Evolutionary conservation across 192 early-diverging fungal species (phyloP).

Genomic region (Rhizoclosmatium sp.): DNA sequence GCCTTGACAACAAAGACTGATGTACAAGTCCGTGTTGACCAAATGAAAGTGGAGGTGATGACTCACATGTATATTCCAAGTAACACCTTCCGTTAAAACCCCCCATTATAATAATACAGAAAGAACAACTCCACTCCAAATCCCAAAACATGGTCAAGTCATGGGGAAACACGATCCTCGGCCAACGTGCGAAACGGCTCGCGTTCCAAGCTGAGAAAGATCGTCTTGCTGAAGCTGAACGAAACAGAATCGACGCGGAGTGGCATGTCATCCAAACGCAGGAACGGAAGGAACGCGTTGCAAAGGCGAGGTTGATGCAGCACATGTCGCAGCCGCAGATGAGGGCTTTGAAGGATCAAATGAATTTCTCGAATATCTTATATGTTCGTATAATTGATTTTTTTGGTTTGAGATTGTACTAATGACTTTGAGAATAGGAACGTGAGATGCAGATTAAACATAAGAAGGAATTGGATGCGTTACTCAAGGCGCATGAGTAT

Average conservation of each 20-base stretch:
- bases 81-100: not conserved
- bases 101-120: conserved; percentile 31
- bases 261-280: conserved; percentile 44
- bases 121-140: conserved; percentile 45
- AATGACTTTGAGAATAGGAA: conserved; percentile 45
- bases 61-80: not conserved
- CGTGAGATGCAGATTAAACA: conserved; percentile 48
- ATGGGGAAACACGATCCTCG: conserved; percentile 61
- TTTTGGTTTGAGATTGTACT: no score
- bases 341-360: conserved; percentile 40
- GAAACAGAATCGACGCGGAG: conserved; percentile 49
- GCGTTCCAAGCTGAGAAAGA: conserved; percentile 49
- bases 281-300: conserved; percentile 49
- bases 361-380: conserved; percentile 57
- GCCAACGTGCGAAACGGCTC: conserved; percentile 51
- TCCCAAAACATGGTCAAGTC: conserved; percentile 45
- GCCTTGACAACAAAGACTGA: conserved; percentile 14
- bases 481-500: conserved; percentile 31
- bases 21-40: not conserved
- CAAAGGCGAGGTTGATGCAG: conserved; percentile 53
- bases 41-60: conserved; percentile 35
- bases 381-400: conserved; percentile 35
- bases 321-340: conserved; percentile 45
- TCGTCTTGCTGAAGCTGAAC: conserved; percentile 37
- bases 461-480: conserved; percentile 17